Base-by-base conservation (phyloP, 805 yeast species). In the Nematodospora valgi region DNA sequence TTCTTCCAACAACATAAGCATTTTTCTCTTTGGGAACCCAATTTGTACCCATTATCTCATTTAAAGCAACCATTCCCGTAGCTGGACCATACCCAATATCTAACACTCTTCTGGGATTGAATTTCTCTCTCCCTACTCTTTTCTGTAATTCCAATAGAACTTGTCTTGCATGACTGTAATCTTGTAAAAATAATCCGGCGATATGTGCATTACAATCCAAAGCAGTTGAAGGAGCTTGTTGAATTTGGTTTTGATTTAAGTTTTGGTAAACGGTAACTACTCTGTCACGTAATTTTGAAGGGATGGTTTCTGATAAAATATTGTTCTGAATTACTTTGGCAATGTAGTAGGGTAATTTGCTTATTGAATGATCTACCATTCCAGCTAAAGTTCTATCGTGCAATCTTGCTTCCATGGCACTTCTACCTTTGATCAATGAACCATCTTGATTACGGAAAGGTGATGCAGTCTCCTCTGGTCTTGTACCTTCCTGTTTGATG, bases 21-120 rank as follows among this genome's bases (percentile, higher is more conserved):
- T 86, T 87, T 48, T 86, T 86, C 10, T 64, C 62, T 13, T 61
- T 62, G 0, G 95, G 87, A 13, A 59, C 54, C 61, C 74, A 83
- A 0, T 71, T 71, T 19, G 27, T 25, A 0, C 85, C 88, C 78
- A 86, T 76, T 1, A 89, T 48, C 49, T 88, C 96, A 51, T 89
- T 86, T 34, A 88, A 64, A 0, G 95, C 98, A 11, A 89, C 61
- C 67, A 93, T 78, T 2, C 97, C 97, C 0, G 94, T 82, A 2
- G 87, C 91, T 1, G 98, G 98, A 0, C 98, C 98, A 52, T 72
- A 80, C 0, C 96, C 91, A 10, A 86, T 75, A 50, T 86, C 94
- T 32, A 93, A 64, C 0, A 93, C 75, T 4, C 75, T 64, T 19
- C 70, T 51, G 0, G 97, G 97, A 15, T 56, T 56, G 62, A 87